Evolutionary conservation across 345 rosid genomes (phyloP), one percentile per base, ranked within the genome.

Genomic region (Excoecaria agallocha): DNA sequence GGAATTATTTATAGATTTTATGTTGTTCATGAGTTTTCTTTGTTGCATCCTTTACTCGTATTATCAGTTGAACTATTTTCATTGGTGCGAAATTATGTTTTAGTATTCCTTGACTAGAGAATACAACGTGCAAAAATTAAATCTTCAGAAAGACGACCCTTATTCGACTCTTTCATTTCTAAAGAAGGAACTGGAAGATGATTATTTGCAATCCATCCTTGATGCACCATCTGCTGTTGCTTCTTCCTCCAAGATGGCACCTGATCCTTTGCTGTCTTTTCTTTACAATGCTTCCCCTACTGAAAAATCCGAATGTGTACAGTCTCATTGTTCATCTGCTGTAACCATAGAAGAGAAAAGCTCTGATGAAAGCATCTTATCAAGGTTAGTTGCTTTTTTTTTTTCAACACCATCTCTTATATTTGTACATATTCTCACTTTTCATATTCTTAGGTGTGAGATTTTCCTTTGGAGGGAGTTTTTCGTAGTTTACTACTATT

Each of bases 51-150:
- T 48, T 39, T 20, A 57, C 16, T 13, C 46, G 6, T 76, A 73
- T 54, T 5, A 13, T 43, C 15, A 54, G 38, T 51, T 54, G 45
- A 69, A 6, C 25, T 52, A 72, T 79, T 62, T 3, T 73, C 4
- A 6, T 66, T 46, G 38, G 68, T 62, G 57, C 76, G 62, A 37
- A 75, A 66, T 56, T 58, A 62, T 72, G 41, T 54, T 58, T 22
- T 24, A 68, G 76, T 22, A 63, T 85, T 79, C 93, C 97, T 90
- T 92, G 85, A 92, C 88, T 62, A 63, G 50, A 64, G 66, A 70
- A 84, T 86, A 93, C 96, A 78, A 85, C 76, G 86, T 86, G 76
- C 90, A 86, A 68, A 86, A 78, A 69, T 79, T 88, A 77, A 89
- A 83, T 72, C 78, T 78, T 60, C 70, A 76, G 80, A 89, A 86